A percentile compares a stretch with the other conserved stretches of the same genome.
phyloP scores from a whole-genome alignment of 257 asterid genomes.

The Anisodus tanguticus region DNA sequence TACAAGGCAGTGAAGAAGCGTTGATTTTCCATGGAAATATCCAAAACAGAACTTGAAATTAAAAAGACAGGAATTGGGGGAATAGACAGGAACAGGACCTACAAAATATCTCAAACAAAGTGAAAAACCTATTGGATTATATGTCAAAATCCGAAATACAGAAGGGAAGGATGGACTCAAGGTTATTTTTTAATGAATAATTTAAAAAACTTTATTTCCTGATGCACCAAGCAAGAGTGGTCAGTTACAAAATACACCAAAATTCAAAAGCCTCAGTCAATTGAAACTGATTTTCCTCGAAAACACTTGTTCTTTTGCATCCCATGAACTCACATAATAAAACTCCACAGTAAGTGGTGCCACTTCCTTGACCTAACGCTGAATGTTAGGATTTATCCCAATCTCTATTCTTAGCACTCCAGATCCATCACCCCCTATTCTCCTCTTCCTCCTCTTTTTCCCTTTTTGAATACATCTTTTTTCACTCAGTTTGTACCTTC shows the following conservation, averaged over 20 bases:
- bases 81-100: not conserved
- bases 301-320: not conserved
- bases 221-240: not conserved
- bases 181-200: not conserved
- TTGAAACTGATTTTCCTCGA: slow-evolving; percentile 18
- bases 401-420: not conserved
- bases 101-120: not conserved
- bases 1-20: not conserved
- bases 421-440: not conserved
- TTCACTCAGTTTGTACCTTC: not conserved
- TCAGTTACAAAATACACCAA: not conserved
- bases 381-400: not conserved
- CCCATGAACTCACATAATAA: not conserved
- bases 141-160: not conserved
- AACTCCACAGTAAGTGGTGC: not conserved
- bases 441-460: not conserved
- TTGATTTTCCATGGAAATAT: not conserved
- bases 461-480: not conserved
- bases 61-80: not conserved
- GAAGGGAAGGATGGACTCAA: not conserved
- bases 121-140: not conserved
- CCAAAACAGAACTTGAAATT: not conserved
- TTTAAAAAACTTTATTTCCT: not conserved
- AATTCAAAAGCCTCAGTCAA: not conserved
- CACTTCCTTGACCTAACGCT: not conserved